Conservation (phyloP, 768 basidiomycete genomes). For the Pholiota molesta region DNA sequence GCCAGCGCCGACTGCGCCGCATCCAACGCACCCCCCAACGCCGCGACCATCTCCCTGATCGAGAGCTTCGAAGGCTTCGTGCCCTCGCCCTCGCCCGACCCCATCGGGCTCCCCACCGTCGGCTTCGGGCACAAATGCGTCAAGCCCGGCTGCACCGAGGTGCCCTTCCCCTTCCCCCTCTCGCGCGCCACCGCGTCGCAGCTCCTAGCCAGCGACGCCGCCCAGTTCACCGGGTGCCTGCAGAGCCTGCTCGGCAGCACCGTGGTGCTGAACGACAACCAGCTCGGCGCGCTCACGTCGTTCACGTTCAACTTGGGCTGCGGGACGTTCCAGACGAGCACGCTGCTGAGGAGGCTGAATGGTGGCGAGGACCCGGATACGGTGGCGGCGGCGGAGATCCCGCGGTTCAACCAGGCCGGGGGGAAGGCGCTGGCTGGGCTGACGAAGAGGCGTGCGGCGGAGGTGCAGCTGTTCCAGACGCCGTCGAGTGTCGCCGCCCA, state of each 20-base stretch:
- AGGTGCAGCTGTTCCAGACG: slow-evolving; percentile 37
- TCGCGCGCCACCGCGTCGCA: slow-evolving; percentile 26
- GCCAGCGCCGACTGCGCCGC: slow-evolving; percentile 6
- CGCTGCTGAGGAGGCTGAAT: slow-evolving; percentile 36
- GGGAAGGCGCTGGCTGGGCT: slow-evolving; percentile 34
- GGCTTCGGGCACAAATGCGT: slow-evolving; percentile 38
- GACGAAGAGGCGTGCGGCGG: slow-evolving; percentile 31
- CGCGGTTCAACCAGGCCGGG: slow-evolving; percentile 35
- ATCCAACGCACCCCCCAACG: slow-evolving; percentile 23
- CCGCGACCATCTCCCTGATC: slow-evolving; percentile 30
- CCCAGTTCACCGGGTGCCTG: slow-evolving; percentile 32
- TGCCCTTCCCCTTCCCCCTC: slow-evolving; percentile 34
- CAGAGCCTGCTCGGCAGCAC: slow-evolving; percentile 28
- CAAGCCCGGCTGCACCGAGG: slow-evolving; percentile 24
- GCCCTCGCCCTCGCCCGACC: slow-evolving; percentile 32
- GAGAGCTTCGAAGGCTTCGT: slow-evolving; percentile 37
- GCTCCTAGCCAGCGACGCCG: slow-evolving; percentile 32
- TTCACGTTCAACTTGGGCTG: slow-evolving; percentile 39
- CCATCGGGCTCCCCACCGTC: slow-evolving; percentile 36
- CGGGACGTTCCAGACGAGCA: slow-evolving; percentile 29
- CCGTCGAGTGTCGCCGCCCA: slow-evolving; percentile 33
- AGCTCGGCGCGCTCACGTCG: slow-evolving; percentile 36
- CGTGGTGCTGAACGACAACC: slow-evolving; percentile 38
- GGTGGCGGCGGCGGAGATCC: slow-evolving; percentile 38
- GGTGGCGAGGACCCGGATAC: slow-evolving; percentile 37